Evolutionary conservation across 139 green algal species (phyloP), one percentile per base, ranked within the genome.

Genomic region (Haematococcus sp.): DNA sequence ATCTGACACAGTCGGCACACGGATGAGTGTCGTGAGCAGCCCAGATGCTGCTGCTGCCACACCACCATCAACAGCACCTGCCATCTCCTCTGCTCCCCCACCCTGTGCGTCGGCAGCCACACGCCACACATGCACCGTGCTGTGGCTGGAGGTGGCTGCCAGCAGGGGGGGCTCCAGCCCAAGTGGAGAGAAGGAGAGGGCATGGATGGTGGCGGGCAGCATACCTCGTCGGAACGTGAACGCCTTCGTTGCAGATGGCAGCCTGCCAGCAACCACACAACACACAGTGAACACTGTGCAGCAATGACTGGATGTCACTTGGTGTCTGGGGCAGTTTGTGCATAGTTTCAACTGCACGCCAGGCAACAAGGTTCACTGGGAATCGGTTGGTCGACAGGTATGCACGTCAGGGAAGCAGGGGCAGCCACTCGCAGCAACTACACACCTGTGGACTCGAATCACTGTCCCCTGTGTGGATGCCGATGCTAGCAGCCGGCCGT

Each of bases 381-480:
- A n/a, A n/a, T n/a, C n/a, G n/a, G n/a, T n/a, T n/a, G n/a, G n/a
- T n/a, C n/a, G n/a, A n/a, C n/a, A n/a, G n/a, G n/a, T n/a, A n/a
- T n/a, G n/a, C n/a, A n/a, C n/a, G n/a, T n/a, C n/a, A n/a, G n/a
- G n/a, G n/a, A n/a, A n/a, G n/a, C n/a, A n/a, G n/a, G 40, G 40
- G 7, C 40, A 49, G 11, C 11, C 40, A 49, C 40, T 49, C 11
- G 40, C 7, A 49, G 7, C 67, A 76, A 44, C 27, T 76, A 16
- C 64, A 7, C 51, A 74, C 79, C 55, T 84, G 73, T 92, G 84
- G 22, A 95, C 86, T 1, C 91, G 81, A n/a, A 96, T 81, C 23
- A 97, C 86, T 0, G 91, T 97, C 28, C 91, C 91, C 63, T 91
- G 93, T 27, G 68, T 71, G 5, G 85, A 93, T 5, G 91, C 91